phyloP scores from a whole-genome alignment of 2,329 filamentous ascomycete genomes.

The Ceratocystis destructans region DNA sequence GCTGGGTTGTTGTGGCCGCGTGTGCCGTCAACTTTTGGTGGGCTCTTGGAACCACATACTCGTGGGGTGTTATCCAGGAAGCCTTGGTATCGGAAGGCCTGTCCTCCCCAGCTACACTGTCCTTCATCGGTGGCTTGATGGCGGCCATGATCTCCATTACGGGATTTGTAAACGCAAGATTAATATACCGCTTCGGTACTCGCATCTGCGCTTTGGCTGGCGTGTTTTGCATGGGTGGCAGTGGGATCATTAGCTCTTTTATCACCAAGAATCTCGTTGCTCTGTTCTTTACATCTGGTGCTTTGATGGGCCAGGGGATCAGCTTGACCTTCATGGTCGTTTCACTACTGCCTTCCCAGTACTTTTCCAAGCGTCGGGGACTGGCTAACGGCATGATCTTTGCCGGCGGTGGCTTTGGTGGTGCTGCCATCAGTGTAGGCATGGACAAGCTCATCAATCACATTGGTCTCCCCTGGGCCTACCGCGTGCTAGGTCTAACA shows the following conservation, averaged over 20 bases:
- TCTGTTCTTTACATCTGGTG: slow-evolving; percentile 27
- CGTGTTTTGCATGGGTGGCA: slow-evolving; percentile 36
- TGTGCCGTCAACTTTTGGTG: slow-evolving; percentile 42
- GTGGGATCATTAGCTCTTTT: slow-evolving; percentile 33
- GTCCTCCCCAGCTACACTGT: slow-evolving; percentile 37
- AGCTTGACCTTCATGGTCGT: slow-evolving; percentile 33
- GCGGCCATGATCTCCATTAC: slow-evolving; percentile 37
- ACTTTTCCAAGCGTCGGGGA: slow-evolving; percentile 40
- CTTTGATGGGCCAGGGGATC: slow-evolving; percentile 26
- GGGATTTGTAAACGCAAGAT: slow-evolving; percentile 38
- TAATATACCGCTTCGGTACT: slow-evolving; percentile 38
- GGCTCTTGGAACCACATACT: slow-evolving; percentile 42
- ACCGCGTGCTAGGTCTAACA: slow-evolving; percentile 38
- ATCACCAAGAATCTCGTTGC: slow-evolving; percentile 26
- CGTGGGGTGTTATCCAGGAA: slow-evolving; percentile 48
- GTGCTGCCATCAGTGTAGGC: slow-evolving; percentile 37
- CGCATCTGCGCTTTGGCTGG: slow-evolving; percentile 35
- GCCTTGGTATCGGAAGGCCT: slow-evolving; percentile 38
- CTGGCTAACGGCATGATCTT: slow-evolving; percentile 43
- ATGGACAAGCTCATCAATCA: slow-evolving; percentile 35
- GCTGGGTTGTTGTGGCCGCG: slow-evolving; percentile 40
- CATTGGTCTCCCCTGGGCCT: slow-evolving; percentile 38
- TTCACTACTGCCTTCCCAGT: slow-evolving; percentile 38
- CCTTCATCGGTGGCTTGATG: slow-evolving; percentile 44
- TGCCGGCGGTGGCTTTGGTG: slow-evolving; percentile 42